Base-by-base conservation (phyloP, 306 rosid genomes). In the Oxytropis ochrocephala region DNA sequence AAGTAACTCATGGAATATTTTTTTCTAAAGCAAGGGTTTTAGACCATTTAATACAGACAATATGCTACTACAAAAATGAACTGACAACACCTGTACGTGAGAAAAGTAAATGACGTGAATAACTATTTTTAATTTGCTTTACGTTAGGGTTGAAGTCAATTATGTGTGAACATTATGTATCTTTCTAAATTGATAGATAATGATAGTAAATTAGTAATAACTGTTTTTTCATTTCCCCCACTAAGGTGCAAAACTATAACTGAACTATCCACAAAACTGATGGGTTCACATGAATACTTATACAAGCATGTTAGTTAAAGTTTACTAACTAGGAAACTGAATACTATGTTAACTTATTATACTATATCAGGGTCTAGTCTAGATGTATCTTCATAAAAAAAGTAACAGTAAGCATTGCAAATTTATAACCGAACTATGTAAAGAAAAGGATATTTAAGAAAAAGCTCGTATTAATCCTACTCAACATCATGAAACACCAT, bases 391-490 rank as follows among this genome's bases (percentile, higher is more conserved):
- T 47, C 46, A 61, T 19, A 19, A 10, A 60, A 51, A 77, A 55
- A 59, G 19, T 32, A 76, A 52, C 44, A 16, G 67, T 54, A 60
- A 79, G 65, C 70, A 58, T 35, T 58, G n/a, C 44, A 53, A 38
- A 67, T 29, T 38, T 8, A 44, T 53, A 61, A 69, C 33, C 13
- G 11, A n/a, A 30, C 38, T 17, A 68, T 24, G 7, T 18, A 49
- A 59, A 59, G 41, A 6, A 68, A 59, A 41, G n/a, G 11, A 48
- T 33, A 66, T n/a, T 62, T 10, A 41, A 57, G 24, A 73, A 69
- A 59, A 38, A 13, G 5, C 55, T 53, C 68, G 50, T 14, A 58
- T 1, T 16, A 69, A 75, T 51, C 73, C 44, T 21, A 66, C 1
- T 24, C 62, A 75, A 11, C 11, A 48, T n/a, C 6, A 50, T 24